Conservation (phyloP, 2,329 filamentous ascomycete species). For the Capronia americana region DNA sequence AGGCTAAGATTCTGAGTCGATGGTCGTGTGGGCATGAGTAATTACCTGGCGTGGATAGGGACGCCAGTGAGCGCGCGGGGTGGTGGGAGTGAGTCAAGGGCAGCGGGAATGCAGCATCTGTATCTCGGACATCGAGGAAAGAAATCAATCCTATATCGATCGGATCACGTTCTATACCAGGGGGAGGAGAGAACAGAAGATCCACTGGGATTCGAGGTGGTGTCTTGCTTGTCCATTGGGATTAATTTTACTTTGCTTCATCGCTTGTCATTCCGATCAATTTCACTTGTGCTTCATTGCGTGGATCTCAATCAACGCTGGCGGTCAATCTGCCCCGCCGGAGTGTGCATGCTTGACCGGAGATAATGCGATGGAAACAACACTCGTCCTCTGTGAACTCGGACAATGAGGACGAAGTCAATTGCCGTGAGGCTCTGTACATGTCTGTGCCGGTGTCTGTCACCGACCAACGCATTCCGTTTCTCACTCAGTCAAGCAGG, state of each 20-base stretch:
- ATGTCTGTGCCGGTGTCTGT: not conserved
- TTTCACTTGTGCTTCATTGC: not conserved
- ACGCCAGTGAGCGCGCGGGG: not conserved
- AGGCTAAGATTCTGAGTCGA: slow-evolving; percentile 29
- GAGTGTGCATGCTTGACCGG: not conserved
- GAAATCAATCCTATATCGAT: not conserved
- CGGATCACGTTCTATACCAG: not conserved
- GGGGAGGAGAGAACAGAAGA: not conserved
- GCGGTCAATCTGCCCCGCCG: slow-evolving; percentile 21
- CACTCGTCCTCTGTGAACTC: too few relatives aligned
- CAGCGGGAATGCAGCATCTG: not conserved
- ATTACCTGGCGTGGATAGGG: not conserved
- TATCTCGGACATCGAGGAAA: not conserved
- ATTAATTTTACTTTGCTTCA: not conserved
- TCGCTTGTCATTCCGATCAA: not conserved
- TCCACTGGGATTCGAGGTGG: not conserved
- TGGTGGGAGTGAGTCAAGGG: not conserved
- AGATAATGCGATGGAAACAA: not conserved
- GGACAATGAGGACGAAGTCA: not conserved
- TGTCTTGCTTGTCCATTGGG: not conserved
- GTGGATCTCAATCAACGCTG: slow-evolving; percentile 21
- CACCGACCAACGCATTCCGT: not conserved
- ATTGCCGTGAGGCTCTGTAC: not conserved
- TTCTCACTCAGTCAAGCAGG: slow-evolving; percentile 29
- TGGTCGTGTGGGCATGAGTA: slow-evolving; percentile 5